Evolutionary conservation across 371 early-diverging fungal genomes (phyloP).

Genomic region (Mucor plumbeus): DNA sequence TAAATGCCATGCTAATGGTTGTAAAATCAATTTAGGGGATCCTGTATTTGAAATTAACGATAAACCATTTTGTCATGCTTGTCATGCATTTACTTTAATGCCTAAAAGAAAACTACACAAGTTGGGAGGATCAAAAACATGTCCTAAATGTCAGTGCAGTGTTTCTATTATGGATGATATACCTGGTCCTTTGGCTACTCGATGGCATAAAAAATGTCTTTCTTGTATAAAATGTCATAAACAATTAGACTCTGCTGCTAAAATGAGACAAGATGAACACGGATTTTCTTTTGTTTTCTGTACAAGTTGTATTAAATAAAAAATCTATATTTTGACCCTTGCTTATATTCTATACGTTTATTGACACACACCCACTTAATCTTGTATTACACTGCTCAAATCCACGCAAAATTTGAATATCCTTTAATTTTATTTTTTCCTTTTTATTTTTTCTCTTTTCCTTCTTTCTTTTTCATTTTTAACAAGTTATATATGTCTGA

Average conservation of each 20-base stretch:
- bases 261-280: conserved; percentile 44
- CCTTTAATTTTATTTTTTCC: background rate
- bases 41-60: conserved; percentile 25
- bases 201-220: conserved; percentile 70
- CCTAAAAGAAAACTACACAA: conserved; percentile 38
- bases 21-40: conserved; percentile 16
- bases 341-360: conserved; percentile 19
- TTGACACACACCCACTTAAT: background rate
- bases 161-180: conserved; percentile 63
- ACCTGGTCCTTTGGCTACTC: conserved; percentile 59
- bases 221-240: conserved; percentile 58
- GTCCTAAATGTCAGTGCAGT: conserved; percentile 55
- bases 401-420: conserved; percentile 1
- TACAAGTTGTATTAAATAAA: conserved; percentile 41
- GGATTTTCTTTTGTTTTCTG: conserved; percentile 52
- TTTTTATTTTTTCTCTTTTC: background rate
- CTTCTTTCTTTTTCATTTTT: background rate
- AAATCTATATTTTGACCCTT: conserved; percentile 21
- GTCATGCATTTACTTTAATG: conserved; percentile 1
- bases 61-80: conserved; percentile 15
- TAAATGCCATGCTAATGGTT: conserved; percentile 38
- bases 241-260: conserved; percentile 63
- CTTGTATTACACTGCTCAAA: background rate
- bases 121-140: conserved; percentile 60
- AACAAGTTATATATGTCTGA: conserved; percentile 12